Base-by-base conservation (phyloP, 768 basidiomycete species). In the Strobilomyces echinocephalus region DNA sequence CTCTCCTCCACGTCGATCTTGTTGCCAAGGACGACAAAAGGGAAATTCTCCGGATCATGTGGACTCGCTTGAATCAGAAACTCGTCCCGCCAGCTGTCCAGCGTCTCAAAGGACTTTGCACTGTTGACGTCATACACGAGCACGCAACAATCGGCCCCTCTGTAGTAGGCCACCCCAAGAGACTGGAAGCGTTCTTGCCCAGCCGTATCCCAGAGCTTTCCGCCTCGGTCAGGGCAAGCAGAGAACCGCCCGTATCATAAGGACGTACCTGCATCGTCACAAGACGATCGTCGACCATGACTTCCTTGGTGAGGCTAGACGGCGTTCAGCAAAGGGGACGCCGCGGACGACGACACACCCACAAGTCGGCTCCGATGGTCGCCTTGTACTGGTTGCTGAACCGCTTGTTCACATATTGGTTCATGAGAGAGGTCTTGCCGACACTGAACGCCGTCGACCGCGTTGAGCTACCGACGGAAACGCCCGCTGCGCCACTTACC, bases 361-460 rank as follows among this genome's bases (percentile, higher is more conserved):
- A 92, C 91, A 95, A 95, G 81, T 95, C 92, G 55, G 93, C 93
- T 54, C 93, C 93, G 68, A 95, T 95, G 57, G 97, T 98, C 16
- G 97, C 97, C 76, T 98, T 98, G 82, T 99, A 99, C 76, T 97
- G 95, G 75, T 95, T 97, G 72, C 90, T 93, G 74, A 98, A 99
- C 57, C 97, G 88, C 74, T 97, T 98, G 83, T 97, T 98, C 60
- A 99, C 97, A 77, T 97, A 98, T 75, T 99, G 97, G 78, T 97
- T 97, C 97, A 99, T 99, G 64, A 99, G 87, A 28, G 95, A 98
- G 39, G 97, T 98, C 87, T 98, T 98, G 40, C 95, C 95, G 71
- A 97, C 95, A 53, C 95, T 95, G 64, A 16, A 49, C 53, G 55
- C 26, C 52, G 36, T 42, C 35, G 35, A 35, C 34, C 34, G 1